Base-by-base conservation (phyloP, 1,139 yeast species). In the Yamadazyma kanchanaburiensis region DNA sequence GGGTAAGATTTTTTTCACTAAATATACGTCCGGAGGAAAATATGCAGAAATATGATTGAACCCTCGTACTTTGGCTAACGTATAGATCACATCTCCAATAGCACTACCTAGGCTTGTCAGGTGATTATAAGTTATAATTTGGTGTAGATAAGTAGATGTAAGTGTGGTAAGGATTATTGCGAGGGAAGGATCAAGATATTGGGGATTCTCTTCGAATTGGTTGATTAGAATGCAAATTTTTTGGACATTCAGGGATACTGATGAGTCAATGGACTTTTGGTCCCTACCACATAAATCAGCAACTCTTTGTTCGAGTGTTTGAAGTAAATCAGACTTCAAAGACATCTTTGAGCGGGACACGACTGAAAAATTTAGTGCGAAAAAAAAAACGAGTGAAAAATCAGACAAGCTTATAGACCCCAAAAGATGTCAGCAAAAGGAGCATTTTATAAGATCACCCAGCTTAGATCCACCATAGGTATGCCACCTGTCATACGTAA, bases 391-490 rank as follows among this genome's bases (percentile, higher is more conserved):
- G n/a, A n/a, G n/a, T n/a, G n/a, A n/a, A n/a, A n/a, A n/a, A n/a
- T n/a, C n/a, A n/a, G n/a, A n/a, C n/a, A n/a, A n/a, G n/a, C n/a
- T n/a, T n/a, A n/a, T n/a, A n/a, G n/a, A n/a, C n/a, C n/a, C n/a
- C 20, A 18, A 18, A 18, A 7, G 20, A 48, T 42, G 48, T 39
- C 45, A 23, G 33, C 30, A 13, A 25, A 25, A 12, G 28, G 12
- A 24, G 40, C 46, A n/a, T 59, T 45, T 64, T 68, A 67, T 48
- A 79, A 83, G 60, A 77, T 89, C 39, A 80, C 88, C 14, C 89
- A 87, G 49, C 63, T 72, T 31, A 74, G 94, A 51, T 87, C 96
- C 4, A 72, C 85, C 13, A 88, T 91, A 42, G 96, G 96, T 1
- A 69, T 87, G 51, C 95, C 96, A 14, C 76, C 80, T 34, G 61